Conservation (phyloP, 306 rosid species). For the Medicago arabica region DNA sequence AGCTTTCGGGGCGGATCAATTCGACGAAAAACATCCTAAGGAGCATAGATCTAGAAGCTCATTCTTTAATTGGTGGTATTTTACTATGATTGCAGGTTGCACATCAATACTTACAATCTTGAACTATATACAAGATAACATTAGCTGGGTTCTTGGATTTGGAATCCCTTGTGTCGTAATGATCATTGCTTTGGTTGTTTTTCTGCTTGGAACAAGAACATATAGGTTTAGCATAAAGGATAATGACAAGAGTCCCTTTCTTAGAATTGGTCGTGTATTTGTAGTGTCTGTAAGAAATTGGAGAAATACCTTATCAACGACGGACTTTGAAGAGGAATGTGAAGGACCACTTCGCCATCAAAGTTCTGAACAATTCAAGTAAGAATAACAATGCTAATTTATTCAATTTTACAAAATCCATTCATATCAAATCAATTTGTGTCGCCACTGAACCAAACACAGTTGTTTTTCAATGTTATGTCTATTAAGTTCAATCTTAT, state of each 20-base stretch:
- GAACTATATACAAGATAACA: neutral
- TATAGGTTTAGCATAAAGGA: constrained; percentile 45
- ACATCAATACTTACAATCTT: constrained; percentile 40
- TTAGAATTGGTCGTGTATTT: constrained; percentile 16
- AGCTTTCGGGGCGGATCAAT: constrained; percentile 43
- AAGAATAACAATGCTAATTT: constrained; percentile 22
- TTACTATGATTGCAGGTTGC: constrained; percentile 50
- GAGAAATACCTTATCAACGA: neutral
- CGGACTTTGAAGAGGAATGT: constrained; percentile 27
- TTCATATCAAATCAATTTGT: too few relatives aligned
- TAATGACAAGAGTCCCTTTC: constrained; percentile 47
- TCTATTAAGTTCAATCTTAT: neutral
- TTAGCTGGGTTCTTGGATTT: constrained; percentile 1
- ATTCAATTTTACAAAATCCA: too few relatives aligned
- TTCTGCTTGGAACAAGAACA: constrained; percentile 57
- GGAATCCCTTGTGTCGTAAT: neutral
- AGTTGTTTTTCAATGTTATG: too few relatives aligned
- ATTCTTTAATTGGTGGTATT: constrained; percentile 88
- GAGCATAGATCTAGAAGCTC: constrained; percentile 73
- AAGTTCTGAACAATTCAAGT: constrained; percentile 37
- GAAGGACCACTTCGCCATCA: constrained; percentile 29
- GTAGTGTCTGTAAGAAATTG: neutral
- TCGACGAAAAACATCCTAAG: constrained; percentile 60
- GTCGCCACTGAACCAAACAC: too few relatives aligned
- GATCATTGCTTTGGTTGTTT: constrained; percentile 46